Base-by-base conservation (phyloP, 495 filamentous ascomycete species). In the Venustampulla echinocandica region DNA sequence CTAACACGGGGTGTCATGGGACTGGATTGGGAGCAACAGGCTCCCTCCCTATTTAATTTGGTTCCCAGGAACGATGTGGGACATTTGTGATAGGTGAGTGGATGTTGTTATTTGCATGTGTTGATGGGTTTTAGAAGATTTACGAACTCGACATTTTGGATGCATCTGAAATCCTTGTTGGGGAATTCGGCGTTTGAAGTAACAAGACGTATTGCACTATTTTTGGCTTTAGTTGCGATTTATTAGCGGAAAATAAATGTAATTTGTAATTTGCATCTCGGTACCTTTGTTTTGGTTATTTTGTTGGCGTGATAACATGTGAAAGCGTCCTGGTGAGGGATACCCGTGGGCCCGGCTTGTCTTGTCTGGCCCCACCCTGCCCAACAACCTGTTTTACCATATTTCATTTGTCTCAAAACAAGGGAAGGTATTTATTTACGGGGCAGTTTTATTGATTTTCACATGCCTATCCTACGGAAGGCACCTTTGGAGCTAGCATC, bases 1-100 rank as follows among this genome's bases (percentile, higher is more conserved):
- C 79, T 75, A 23, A 76, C 68, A 37, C 65, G 67, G 46, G 63
- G 70, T 19, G 73, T 75, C 10, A 48, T 70, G 50, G 76, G 75
- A 0, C 73, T 74, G 5, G 52, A 49, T 41, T 52, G 36, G 4
- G n/a, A n/a, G n/a, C n/a, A n/a, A n/a, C n/a, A n/a, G n/a, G n/a
- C n/a, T n/a, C n/a, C n/a, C n/a, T n/a, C n/a, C n/a, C n/a, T n/a
- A n/a, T n/a, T n/a, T n/a, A n/a, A n/a, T n/a, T n/a, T n/a, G n/a
- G n/a, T n/a, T n/a, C n/a, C n/a, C n/a, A n/a, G n/a, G n/a, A n/a
- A n/a, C n/a, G n/a, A n/a, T n/a, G n/a, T n/a, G n/a, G n/a, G n/a
- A n/a, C n/a, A n/a, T n/a, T n/a, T n/a, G n/a, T n/a, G n/a, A n/a
- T n/a, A n/a, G n/a, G n/a, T n/a, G n/a, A n/a, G n/a, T 43, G 25